phyloP scores from a whole-genome alignment of 163 green algal genomes.

The Chloromonas sp. region DNA sequence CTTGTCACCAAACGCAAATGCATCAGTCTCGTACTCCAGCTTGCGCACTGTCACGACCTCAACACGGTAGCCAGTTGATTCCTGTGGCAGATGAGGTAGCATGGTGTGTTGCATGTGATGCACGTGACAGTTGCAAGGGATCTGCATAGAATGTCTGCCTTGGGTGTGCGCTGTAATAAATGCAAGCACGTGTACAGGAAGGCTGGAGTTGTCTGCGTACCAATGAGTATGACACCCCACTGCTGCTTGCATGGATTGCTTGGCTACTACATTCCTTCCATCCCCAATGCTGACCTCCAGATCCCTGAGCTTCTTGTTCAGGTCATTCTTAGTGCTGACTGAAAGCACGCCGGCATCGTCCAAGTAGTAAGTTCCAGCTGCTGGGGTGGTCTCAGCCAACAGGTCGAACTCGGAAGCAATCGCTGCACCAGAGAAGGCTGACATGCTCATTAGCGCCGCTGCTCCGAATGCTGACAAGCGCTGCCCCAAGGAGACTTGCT shows the following conservation, averaged over 20 bases:
- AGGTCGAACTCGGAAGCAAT: conserved; percentile 63
- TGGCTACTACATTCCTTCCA: too few species aligned
- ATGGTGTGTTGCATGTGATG: background rate
- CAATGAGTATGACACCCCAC: too few species aligned
- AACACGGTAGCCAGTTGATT: conserved; percentile 74
- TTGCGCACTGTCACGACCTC: conserved; percentile 87
- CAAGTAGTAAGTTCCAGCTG: conserved; percentile 60
- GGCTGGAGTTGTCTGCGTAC: too few species aligned
- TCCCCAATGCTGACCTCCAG: conserved; percentile 57
- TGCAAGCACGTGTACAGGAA: too few species aligned
- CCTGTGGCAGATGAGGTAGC: background rate
- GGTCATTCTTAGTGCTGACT: conserved; percentile 60
- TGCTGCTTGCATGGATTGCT: too few species aligned
- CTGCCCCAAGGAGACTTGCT: background rate
- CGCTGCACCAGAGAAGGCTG: background rate
- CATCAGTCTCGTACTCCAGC: conserved; percentile 92
- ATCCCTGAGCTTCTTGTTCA: conserved; percentile 72
- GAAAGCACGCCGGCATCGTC: conserved; percentile 88
- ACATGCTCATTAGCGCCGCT: background rate
- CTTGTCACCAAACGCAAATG: conserved; percentile 92
- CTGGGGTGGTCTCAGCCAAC: conserved; percentile 60
- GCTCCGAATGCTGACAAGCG: background rate
- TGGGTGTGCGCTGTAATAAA: too few species aligned
- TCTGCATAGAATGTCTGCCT: too few species aligned
- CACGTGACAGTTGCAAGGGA: background rate